Evolutionary conservation across 805 yeast species (phyloP).

Genomic region (Sugiyamaella floridensis): DNA sequence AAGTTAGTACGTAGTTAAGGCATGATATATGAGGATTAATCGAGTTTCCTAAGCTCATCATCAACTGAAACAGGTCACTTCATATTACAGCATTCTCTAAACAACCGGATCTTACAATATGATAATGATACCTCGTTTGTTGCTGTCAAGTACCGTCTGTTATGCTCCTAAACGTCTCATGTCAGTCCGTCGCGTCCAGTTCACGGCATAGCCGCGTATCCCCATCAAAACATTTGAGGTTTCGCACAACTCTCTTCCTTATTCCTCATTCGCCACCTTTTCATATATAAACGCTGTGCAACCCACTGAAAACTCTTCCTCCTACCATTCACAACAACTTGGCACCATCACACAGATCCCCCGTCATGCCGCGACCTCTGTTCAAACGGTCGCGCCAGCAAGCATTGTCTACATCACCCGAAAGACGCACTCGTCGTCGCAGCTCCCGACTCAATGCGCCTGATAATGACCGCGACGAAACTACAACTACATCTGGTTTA

Average conservation of each 20-base stretch:
- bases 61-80: no score
- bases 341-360: not conserved
- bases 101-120: no score
- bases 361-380: slow-evolving; percentile 4
- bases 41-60: no score
- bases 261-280: not conserved
- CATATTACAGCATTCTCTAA: no score
- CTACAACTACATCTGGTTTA: not conserved
- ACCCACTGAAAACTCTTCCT: not conserved
- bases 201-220: not conserved
- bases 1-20: no score
- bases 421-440: not conserved
- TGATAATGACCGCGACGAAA: not conserved
- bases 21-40: no score
- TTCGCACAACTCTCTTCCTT: not conserved
- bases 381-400: slow-evolving; percentile 1
- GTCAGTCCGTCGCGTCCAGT: not conserved
- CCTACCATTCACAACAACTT: not conserved
- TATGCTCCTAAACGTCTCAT: not conserved
- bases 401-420: not conserved
- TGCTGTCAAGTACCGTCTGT: no score
- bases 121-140: no score
- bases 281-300: not conserved
- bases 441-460: not conserved
- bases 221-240: not conserved